Base-by-base conservation (phyloP, 805 yeast genomes). In the Torulaspora delbrueckii region DNA sequence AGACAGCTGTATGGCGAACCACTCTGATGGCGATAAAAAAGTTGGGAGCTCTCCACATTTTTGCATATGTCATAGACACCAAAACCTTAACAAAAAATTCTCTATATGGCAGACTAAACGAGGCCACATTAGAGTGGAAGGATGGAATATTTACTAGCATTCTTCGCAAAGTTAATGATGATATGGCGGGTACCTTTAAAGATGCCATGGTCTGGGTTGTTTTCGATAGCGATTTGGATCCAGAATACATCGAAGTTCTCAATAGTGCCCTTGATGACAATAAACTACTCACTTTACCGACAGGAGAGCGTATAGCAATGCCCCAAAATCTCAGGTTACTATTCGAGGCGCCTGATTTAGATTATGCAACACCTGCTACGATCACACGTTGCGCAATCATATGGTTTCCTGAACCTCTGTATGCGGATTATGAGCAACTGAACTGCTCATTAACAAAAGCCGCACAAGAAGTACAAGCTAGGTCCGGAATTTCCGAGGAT, bases 251-350 rank as follows among this genome's bases (percentile, higher is more conserved):
- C 1, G 98, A 91, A 57, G 84, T 84, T 45, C 69, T 91, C 52
- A 91, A 91, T 67, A 84, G 95, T 68, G 93, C 89, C 8, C 70
- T 91, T 13, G 98, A 91, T 65, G 98, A 91, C 54, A 91, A 89
- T 65, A 80, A 77, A 51, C 53, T 84, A 1, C 65, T 91, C 34
- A 89, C 97, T 0, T 68, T 91, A 8, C 93, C 98, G 0, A 88
- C 81, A 58, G 98, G 98, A 32, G 98, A 91, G 60, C 76, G 96
- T 18, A 59, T 91, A 5, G 68, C 75, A 1, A 63, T 91, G 1
- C 88, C 95, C 0, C 55, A 66, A 0, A 82, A 83, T 52, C 73
- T 87, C 3, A 72, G 77, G 18, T 59, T 91, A 9, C 54, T 89
- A 0, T 89, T 91, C 67, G 98, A 91, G 59, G 87, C 86, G 3